Percentiles rank a stretch among this genome's conserved stretches.
Evolutionary conservation across 257 asterid species (phyloP).

Genomic region (Mitragyna speciosa): DNA sequence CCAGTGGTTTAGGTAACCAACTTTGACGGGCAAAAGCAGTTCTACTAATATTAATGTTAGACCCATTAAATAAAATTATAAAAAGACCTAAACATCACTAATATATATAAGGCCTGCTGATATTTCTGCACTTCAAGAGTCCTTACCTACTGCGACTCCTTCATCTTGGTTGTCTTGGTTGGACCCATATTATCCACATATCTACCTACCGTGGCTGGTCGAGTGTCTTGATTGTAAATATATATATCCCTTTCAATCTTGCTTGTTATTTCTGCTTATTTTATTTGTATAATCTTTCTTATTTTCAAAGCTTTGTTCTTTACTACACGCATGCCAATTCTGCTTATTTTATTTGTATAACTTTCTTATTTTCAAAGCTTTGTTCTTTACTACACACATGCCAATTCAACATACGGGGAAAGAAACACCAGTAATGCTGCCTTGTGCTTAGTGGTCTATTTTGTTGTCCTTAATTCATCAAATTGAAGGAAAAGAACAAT

Average conservation of each 20-base stretch:
- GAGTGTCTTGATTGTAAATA: neutral
- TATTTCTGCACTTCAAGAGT: neutral
- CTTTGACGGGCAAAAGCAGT: neutral
- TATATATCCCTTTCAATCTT: neutral
- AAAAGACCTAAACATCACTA: neutral
- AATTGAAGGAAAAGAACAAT: neutral
- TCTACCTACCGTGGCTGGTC: neutral
- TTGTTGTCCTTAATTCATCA: neutral
- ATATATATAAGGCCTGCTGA: neutral
- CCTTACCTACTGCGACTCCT: constrained; percentile 7
- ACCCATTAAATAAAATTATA: neutral
- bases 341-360: too few relatives aligned
- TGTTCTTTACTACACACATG: neutral
- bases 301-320: neutral
- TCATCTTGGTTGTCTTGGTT: neutral
- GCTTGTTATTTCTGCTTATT: neutral
- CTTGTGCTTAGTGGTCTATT: neutral
- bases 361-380: neutral
- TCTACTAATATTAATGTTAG: neutral
- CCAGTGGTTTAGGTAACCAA: constrained; percentile 3
- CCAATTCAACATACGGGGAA: neutral
- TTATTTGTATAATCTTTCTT: neutral
- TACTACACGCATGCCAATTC: neutral
- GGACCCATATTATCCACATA: neutral
- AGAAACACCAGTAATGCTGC: neutral